Conservation (phyloP, 192 early-diverging fungal genomes). For the Chytriomyces sp. region DNA sequence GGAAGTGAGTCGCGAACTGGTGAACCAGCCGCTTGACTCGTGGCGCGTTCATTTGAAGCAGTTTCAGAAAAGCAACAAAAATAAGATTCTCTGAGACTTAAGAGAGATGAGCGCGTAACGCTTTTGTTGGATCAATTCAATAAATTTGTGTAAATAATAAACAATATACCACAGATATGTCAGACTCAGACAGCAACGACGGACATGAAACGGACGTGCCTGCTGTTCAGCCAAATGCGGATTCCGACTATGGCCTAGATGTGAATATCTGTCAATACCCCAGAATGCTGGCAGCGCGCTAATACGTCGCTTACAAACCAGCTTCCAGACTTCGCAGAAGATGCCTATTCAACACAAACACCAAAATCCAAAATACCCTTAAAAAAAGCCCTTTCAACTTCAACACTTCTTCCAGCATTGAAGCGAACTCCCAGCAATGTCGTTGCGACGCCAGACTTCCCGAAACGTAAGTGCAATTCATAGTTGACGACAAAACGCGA, state of each 20-base stretch:
- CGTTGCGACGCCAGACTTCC: not conserved
- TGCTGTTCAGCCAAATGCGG: not conserved
- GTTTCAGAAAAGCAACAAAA: too few species aligned
- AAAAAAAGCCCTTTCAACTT: not conserved
- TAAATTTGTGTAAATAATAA: too few species aligned
- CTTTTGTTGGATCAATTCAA: too few species aligned
- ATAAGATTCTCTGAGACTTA: too few species aligned
- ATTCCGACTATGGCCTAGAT: not conserved
- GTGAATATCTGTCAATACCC: not conserved
- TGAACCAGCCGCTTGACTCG: too few species aligned
- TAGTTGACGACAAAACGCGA: not conserved
- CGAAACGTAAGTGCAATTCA: not conserved
- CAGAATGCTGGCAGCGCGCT: not conserved
- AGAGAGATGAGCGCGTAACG: too few species aligned
- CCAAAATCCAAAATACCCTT: too few species aligned
- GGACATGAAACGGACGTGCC: not conserved
- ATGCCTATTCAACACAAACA: too few species aligned
- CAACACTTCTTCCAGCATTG: not conserved
- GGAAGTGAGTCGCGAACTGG: too few species aligned
- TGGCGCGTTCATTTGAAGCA: too few species aligned
- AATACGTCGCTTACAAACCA: not conserved
- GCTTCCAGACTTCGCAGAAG: not conserved
- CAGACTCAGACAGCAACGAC: not conserved
- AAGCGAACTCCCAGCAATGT: not conserved
- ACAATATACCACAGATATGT: not conserved